phyloP scores from a whole-genome alignment of 208 protist species.

The Leishmania major region DNA sequence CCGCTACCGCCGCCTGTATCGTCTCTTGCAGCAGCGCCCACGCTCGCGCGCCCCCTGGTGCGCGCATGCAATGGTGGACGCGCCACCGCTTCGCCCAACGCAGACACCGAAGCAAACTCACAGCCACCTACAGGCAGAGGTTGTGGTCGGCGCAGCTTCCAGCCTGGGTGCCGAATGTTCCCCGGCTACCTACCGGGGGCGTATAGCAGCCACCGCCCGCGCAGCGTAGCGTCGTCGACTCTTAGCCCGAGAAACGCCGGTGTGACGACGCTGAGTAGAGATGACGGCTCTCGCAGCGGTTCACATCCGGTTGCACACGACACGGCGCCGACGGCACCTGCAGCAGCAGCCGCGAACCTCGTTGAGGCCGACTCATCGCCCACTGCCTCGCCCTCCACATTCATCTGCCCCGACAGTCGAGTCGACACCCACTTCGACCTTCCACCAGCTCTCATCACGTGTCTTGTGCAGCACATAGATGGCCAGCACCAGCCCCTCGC shows the following conservation, averaged over 20 bases:
- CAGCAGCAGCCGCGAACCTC: neutral
- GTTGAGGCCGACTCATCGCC: neutral
- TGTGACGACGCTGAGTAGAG: neutral
- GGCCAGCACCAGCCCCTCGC: constrained; percentile 38
- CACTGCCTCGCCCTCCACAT: neutral
- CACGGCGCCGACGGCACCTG: neutral
- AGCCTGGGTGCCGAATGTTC: neutral
- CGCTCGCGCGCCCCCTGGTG: neutral
- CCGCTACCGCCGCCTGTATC: neutral
- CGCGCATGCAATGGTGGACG: neutral
- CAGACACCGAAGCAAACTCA: neutral
- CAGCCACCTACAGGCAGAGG: neutral
- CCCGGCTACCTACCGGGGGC: neutral
- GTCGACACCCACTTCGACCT: constrained; percentile 34
- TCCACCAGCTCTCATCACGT: constrained; percentile 55
- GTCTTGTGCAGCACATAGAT: constrained; percentile 68
- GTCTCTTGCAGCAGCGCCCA: neutral
- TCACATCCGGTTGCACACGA: neutral
- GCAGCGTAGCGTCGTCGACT: neutral
- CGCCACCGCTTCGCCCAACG: neutral
- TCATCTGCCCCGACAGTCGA: neutral
- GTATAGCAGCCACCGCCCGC: neutral
- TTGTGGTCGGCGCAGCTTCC: neutral
- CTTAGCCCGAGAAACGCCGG: neutral
- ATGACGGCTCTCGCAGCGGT: no score